Evolutionary conservation across 768 basidiomycete genomes (phyloP), one percentile per base, ranked within the genome.

Genomic region (Suillus occidentalis): DNA sequence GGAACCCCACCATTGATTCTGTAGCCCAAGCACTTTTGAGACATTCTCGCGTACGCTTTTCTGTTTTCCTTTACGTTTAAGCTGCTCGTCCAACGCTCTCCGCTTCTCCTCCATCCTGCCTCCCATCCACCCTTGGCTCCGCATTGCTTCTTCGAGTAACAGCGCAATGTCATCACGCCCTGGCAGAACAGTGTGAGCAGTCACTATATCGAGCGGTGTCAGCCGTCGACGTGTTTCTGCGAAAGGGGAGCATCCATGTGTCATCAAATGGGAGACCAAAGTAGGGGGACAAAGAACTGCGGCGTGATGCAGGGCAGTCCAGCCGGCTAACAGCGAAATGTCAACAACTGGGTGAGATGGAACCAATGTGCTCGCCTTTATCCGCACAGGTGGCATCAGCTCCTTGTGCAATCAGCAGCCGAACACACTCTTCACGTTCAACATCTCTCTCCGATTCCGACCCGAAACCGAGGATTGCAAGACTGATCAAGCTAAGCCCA

Each of bases 261-360:
- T 97, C 79, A 99, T 89, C 28, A 99, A 82, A 81, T 94, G 90
- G 0, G 95, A 94, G 25, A 99, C 85, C 25, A 99, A 81, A 3
- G 95, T 95, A 3, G 96, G 92, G 39, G 97, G 95, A 14, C 94
- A 88, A 43, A 93, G 80, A 60, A 99, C 78, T 9, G 92, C 92
- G 9, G 97, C 94, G 78, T 97, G 90, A 72, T 98, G 97, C 14
- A 99, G 82, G 4, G 96, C 89, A 12, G 94, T 95, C 97, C 97
- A 99, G 40, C 97, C 96, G 66, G 87, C 95, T 97, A 70, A 64
- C 55, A 66, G 56, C 53, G 4, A 49, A 39, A 49, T 66, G 64
- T 59, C 58, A 68, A 36, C 43, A 63, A 61, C 50, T 43, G 39
- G 25, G 63, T 28, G 37, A n/a, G 37, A 37, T 63, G 36, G 14